Evolutionary conservation across 2,329 filamentous ascomycete genomes (phyloP), one percentile per base, ranked within the genome.

Genomic region (Zopfia rhizophila): DNA sequence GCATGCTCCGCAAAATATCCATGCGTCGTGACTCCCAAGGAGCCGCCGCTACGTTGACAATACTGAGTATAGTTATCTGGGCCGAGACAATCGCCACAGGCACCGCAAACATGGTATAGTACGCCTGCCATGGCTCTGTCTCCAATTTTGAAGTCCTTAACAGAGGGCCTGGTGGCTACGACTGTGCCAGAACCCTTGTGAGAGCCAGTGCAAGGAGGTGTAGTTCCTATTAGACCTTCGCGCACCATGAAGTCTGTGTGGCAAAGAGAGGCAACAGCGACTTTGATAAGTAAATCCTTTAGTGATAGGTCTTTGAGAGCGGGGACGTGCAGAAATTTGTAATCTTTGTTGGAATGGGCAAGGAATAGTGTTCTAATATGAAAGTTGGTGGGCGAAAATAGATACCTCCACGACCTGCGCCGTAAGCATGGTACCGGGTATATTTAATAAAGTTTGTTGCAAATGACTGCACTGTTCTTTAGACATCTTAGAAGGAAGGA

Each of bases 191-290:
- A 69, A 13, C 81, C 81, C 65, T 86, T 82, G 60, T 84, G 82
- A 0, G 80, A 85, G 5, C 73, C 80, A 7, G 75, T 84, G 45
- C 75, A 72, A 0, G 83, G 82, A 1, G 85, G 70, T 3, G 63
- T 43, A 0, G 75, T 74, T 5, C 61, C 65, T 61, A 85, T 79
- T 32, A 75, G 65, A 35, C 83, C 83, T 2, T 71, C 58, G 5
- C 60, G 56, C 3, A 84, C 81, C 79, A 85, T 82, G 49, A 67
- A 66, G 68, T 86, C 83, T 1, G 84, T 86, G 70, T 87, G 83
- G 70, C 83, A 86, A 59, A 84, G 77, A 1, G 81, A 83, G 7
- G 81, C 82, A 12, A 82, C 81, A 42, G 80, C 82, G 38, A 84
- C 72, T 63, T 82, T 83, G 58, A 86, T 73, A 24, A 86, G 76